Base-by-base conservation (phyloP, 345 rosid species). In the Stellera chamaejasme region DNA sequence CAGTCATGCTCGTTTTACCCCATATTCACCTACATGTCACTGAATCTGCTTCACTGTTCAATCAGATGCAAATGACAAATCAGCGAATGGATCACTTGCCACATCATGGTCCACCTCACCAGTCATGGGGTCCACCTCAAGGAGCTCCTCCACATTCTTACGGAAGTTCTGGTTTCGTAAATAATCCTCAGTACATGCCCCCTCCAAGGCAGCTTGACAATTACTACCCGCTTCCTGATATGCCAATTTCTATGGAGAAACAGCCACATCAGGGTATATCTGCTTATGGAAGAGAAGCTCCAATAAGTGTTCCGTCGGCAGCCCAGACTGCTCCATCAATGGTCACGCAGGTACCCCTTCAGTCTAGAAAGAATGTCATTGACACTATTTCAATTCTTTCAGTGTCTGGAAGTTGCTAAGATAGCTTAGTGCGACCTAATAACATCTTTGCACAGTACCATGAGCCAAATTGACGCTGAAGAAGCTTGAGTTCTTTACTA, bases 221-320 rank as follows among this genome's bases (percentile, higher is more conserved):
- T 44, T 72, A 63, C 57, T 67, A 63, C 64, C 66, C 69, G 43
- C 59, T 72, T 52, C 66, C 68, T 52, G 47, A 59, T 56, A 66
- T 59, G n/a, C 72, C 69, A 32, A 5, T 32, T 48, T 57, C 66
- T 11, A 59, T 72, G 69, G 77, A 72, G 50, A 67, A 72, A 50
- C 72, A 63, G 26, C 72, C 72, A 25, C 77, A 63, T 54, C 77
- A 72, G n/a, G 72, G 72, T 48, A 23, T n/a, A 23, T 19, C 55
- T 19, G 36, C 14, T 9, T 52, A 52, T 52, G 56, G 42, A 52
- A 52, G 42, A 41, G 56, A 52, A 26, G 56, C 56, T 27, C 32
- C 52, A 15, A 7, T 48, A 26, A 26, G 25, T 15, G 52, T 23
- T 48, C 52, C 52, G 9, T 19, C 10, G 11, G 25, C 27, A 11